Evolutionary conservation across 306 rosid species (phyloP).

Genomic region (Gleditsia sinensis): DNA sequence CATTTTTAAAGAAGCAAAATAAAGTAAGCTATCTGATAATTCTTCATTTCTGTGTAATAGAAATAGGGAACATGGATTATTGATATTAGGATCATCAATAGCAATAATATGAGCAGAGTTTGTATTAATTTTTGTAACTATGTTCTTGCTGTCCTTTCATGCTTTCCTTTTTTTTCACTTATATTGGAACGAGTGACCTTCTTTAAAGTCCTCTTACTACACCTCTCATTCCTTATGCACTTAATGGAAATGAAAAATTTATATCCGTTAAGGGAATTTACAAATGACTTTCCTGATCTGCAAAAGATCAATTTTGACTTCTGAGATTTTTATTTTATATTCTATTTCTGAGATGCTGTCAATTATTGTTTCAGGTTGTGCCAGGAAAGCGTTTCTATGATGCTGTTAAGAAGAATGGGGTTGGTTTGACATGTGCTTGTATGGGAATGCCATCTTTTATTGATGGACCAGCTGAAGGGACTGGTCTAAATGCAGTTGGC

Average conservation of each 20-base stretch:
- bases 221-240: neutral
- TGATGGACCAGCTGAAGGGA: constrained; percentile 73
- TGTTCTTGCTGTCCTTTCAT: neutral
- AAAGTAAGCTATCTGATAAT: neutral
- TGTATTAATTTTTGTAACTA: neutral
- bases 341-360: constrained; percentile 15
- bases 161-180: constrained; percentile 2
- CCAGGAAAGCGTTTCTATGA: constrained; percentile 73
- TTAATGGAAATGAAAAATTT: neutral
- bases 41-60: neutral
- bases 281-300: neutral
- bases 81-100: neutral
- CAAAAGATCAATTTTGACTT: neutral
- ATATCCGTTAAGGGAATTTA: neutral
- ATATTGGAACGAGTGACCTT: neutral
- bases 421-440: constrained; percentile 64
- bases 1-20: neutral
- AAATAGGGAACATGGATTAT: neutral
- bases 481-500: constrained; percentile 72
- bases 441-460: constrained; percentile 73
- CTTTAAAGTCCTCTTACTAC: neutral
- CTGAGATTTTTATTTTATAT: neutral
- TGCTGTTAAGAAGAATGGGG: constrained; percentile 54
- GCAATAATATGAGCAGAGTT: neutral
- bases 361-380: constrained; percentile 65